Evolutionary conservation across 371 early-diverging fungal genomes (phyloP), one percentile per base, ranked within the genome.

Genomic region (Mortierella sp.): DNA sequence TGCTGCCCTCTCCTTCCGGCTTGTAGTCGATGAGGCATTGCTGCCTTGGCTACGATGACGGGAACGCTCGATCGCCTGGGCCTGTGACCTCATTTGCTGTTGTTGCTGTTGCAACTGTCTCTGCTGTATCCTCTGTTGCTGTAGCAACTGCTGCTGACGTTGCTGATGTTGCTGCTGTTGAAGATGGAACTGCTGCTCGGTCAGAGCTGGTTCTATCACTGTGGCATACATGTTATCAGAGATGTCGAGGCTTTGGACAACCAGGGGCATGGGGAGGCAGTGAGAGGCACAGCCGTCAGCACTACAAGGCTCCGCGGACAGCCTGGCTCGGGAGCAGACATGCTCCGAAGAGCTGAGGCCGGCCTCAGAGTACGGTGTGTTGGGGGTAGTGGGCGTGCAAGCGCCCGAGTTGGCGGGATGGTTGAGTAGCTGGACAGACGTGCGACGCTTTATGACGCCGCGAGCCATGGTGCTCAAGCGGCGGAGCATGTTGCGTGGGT

Each of bases 381-480:
- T 50, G 1, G 60, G 52, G 14, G 65, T 53, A 6, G 62, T 69
- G 5, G 70, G 75, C 15, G 70, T 48, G 15, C 47, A 29, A 12
- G 74, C 51, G 5, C 44, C 26, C 23, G 63, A 52, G 53, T 23
- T 15, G 30, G 53, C 7, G 16, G 60, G 25, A 18, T 57, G 59
- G 29, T 19, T 30, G 26, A 56, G 12, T 15, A 62, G 21, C 30
- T 63, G 67, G 37, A 47, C 53, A 21, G 72, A 65, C 14, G 72
- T 61, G 16, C 67, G 66, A 21, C 77, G 72, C 29, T 65, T 71
- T 53, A 72, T 72, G 62, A 72, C 77, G 21, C 60, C 68, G 19
- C 67, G 67, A 23, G 77, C 77, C 29, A 76, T 72, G 48, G 68
- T 76, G 77, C 77, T 76, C 19, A 76, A 58, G 6, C 77, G 72